phyloP scores from a whole-genome alignment of 148 eudicot species.

The Rhododendron ferrugineum region DNA sequence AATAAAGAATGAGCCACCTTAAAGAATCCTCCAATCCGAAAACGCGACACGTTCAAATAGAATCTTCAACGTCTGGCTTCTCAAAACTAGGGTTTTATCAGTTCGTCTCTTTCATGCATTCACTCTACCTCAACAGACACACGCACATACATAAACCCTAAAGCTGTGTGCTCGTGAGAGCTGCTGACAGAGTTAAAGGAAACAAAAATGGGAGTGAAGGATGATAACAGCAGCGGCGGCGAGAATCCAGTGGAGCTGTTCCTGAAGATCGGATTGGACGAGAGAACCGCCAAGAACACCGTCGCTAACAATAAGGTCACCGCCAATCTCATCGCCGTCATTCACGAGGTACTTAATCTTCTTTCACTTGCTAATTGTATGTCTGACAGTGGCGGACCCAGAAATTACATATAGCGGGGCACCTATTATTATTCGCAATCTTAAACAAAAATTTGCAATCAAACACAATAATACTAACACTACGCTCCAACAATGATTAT shows the following conservation, averaged over 20 bases:
- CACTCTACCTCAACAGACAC: neutral
- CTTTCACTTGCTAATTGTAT: neutral
- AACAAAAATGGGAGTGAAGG: conserved; percentile 25
- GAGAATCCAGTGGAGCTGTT: conserved; percentile 48
- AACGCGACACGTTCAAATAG: neutral
- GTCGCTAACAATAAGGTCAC: conserved; percentile 83
- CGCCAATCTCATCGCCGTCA: conserved; percentile 68
- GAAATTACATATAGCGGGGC: too few relatives aligned
- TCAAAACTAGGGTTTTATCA: neutral
- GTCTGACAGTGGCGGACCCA: too few relatives aligned
- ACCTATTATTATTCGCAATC: too few relatives aligned
- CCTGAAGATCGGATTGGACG: conserved; percentile 67
- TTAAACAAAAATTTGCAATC: too few relatives aligned
- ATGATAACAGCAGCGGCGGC: conserved; percentile 14
- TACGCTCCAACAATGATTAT: too few relatives aligned
- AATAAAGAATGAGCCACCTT: neutral
- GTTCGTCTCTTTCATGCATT: neutral
- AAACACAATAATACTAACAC: too few relatives aligned
- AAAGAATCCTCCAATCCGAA: neutral
- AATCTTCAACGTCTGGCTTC: neutral
- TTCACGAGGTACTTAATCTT: conserved; percentile 55
- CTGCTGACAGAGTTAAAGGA: too few relatives aligned
- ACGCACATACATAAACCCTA: neutral
- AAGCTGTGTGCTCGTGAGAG: neutral
- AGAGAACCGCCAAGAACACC: conserved; percentile 67